Base-by-base conservation (phyloP, 805 yeast species). In the Myxozyma sirexii region DNA sequence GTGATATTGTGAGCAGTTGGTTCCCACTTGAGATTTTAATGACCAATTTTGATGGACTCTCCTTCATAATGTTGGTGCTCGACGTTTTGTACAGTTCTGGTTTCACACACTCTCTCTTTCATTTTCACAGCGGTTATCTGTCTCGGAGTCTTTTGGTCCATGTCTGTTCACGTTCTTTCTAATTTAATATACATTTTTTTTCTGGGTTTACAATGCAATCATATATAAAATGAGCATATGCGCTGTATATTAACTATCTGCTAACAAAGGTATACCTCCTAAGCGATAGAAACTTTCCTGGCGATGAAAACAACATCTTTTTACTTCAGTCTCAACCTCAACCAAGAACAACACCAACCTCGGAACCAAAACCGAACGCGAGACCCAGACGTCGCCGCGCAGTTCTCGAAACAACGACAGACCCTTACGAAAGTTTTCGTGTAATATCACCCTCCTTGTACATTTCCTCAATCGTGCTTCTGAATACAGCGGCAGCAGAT, bases 401-500 rank as follows among this genome's bases (percentile, higher is more conserved):
- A n/a, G n/a, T n/a, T n/a, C n/a, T n/a, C n/a, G n/a, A n/a, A 29
- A 10, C 6, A 29, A 41, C 3, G 44, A 41, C 6, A 41, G 44
- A 12, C 3, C 6, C 17, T 21, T 13, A 31, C 3, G 41, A 39
- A 21, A 48, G 17, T 23, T 54, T 44, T 7, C 57, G 50, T 23
- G 57, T 54, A 23, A 52, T 10, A 42, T 59, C 60, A 2, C 85
- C 85, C 62, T 82, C 83, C 47, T 68, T 67, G 63, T 84, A 84
- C 74, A 84, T 69, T 6, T 63, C 68, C 24, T 75, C 74, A 39
- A 83, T 70, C 29, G 71, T 73, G 8, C 69, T 67, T 46, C 70
- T 69, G 67, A 79, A 83, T 35, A 71, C 74, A 67, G 76, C 76
- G 41, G 76, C 76, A 0, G 84, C 84, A 21, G 74, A 73, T 0